phyloP scores from a whole-genome alignment of 176 grass and related monocot species.

The Musa troglodytarum region DNA sequence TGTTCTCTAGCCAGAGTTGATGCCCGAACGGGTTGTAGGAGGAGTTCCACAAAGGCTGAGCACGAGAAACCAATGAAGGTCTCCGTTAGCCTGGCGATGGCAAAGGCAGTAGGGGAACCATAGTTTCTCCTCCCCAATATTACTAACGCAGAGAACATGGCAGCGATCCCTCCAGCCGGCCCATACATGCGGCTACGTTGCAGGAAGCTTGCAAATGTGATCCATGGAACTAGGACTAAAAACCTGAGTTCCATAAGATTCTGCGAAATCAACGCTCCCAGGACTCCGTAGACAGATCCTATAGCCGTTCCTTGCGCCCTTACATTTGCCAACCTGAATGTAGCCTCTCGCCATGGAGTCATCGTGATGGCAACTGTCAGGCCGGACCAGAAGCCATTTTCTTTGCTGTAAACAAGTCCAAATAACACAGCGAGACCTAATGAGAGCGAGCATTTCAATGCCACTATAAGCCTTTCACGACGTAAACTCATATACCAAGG shows the following conservation, averaged over 20 bases:
- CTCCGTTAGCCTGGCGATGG: conserved; percentile 47
- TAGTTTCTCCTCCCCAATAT: conserved; percentile 63
- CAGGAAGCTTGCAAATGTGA: conserved; percentile 52
- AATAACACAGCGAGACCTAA: conserved; percentile 61
- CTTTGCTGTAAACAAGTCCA: conserved; percentile 55
- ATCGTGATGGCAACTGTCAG: conserved; percentile 80
- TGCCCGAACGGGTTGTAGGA: conserved; percentile 59
- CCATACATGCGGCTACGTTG: conserved; percentile 56
- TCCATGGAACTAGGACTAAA: conserved; percentile 59
- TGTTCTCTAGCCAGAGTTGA: conserved; percentile 40
- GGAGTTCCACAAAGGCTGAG: conserved; percentile 33
- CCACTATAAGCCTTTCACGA: conserved; percentile 25
- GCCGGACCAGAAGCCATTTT: conserved; percentile 72
- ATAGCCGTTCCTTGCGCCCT: conserved; percentile 59
- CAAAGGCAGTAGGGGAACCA: conserved; percentile 47
- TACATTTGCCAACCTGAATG: conserved; percentile 37
- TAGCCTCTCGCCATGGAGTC: conserved; percentile 38
- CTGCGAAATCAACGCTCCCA: conserved; percentile 44
- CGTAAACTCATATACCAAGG: conserved; percentile 1
- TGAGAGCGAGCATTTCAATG: conserved; percentile 47
- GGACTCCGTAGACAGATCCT: conserved; percentile 57
- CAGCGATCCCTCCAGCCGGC: conserved; percentile 30
- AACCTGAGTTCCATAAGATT: conserved; percentile 77
- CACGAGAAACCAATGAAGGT: conserved; percentile 66
- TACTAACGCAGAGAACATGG: conserved; percentile 44